Evolutionary conservation across 371 early-diverging fungal species (phyloP), one percentile per base, ranked within the genome.

Genomic region (Mucor irregularis): DNA sequence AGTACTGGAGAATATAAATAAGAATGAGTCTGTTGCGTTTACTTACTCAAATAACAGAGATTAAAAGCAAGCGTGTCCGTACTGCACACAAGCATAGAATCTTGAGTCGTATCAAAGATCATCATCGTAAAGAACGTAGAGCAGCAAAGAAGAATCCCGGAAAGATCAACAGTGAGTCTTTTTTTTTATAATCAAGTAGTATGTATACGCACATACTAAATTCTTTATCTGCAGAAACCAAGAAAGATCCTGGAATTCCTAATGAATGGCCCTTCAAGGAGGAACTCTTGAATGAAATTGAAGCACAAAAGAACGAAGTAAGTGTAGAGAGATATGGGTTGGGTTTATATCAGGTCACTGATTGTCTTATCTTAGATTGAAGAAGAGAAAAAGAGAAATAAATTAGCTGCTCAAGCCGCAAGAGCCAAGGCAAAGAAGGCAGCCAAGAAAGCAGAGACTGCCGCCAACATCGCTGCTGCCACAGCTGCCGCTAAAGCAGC

Each of bases 21-120:
- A 19, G 26, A 17, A 19, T 40, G 31, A 17, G 29, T 31, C 26
- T 17, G n/a, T n/a, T n/a, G 5, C 13, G 30, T 31, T 53, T 11
- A 33, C 19, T 37, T 7, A 24, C 16, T 1, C 8, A 43, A n/a
- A 38, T 8, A 19, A 1, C 38, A 59, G 52, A 76, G 52, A 42
- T 37, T 14, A 48, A 87, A 84, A 87, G 87, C 64, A 94, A 94
- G 78, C 85, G 94, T 58, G 63, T 80, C 38, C 66, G 84, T 47
- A 80, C 84, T 26, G 69, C 81, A 47, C 82, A 80, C 67, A 76
- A 81, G 62, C 90, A 91, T 79, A 91, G 89, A 75, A 92, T 90
- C 62, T 68, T 80, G 56, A 83, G 82, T 59, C 83, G 82, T 68
- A 88, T 90, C 39, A 71, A 71, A 43, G 92, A 94, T 56, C 86